Evolutionary conservation across 441 rosid genomes (phyloP), one percentile per base, ranked within the genome.

Genomic region (Populus hybrid): DNA sequence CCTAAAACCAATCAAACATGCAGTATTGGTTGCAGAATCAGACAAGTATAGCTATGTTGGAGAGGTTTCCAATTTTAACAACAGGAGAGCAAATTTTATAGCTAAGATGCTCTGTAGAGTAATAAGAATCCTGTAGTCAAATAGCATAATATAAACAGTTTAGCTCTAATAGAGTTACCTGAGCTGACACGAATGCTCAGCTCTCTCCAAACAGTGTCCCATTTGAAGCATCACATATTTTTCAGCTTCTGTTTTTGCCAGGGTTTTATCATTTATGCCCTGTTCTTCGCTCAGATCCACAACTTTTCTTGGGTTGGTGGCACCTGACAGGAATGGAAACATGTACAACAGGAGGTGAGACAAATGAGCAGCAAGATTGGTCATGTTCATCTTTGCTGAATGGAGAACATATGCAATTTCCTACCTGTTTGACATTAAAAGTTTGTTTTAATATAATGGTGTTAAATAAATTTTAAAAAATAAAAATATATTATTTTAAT

Each of bases 1-100:
- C 66, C 54, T 79, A 82, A 50, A 67, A n/a, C 36, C 77, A 23
- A 1, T 50, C 65, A 30, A 38, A 35, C 14, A 80, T 12, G 20
- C 2, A 50, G 57, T 50, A 1, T 50, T 14, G 57, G 57, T 14
- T 14, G 57, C 57, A 1, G 20, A 50, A 50, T 50, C 57, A 50
- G 6, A 50, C 57, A 14, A 50, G 57, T 5, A 50, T 50, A 1
- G 57, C 57, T 50, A 50, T 50, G 57, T 0, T 14, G 18, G 57
- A 50, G 57, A 50, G 0, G 20, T 50, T 50, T 50, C 57, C 20
- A 50, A 50, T 50, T 50, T 50, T 50, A 46, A 46, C 20, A 14
- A 0, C 20, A 46, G 57, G 5, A 46, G 57, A 46, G 57, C 57
- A 46, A 50, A 50, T 50, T 14, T 50, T 50, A 50, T 50, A 50